Evolutionary conservation across 2,329 filamentous ascomycete species (phyloP).

Genomic region (Geoglossum cookeanum): DNA sequence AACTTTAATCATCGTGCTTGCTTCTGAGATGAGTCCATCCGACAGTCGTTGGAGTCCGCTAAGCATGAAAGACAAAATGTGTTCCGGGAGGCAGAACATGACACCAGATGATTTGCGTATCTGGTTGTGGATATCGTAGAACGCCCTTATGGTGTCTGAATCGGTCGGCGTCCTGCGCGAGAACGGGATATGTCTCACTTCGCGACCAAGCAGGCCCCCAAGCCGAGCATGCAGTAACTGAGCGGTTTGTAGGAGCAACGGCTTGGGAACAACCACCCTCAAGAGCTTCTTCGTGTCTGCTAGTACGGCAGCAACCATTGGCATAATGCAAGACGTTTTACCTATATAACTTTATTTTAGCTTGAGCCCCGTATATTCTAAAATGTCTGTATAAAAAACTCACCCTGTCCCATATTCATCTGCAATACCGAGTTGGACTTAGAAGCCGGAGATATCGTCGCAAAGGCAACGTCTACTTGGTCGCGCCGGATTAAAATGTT

Average conservation of each 20-base stretch:
- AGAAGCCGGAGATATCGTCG: constrained; percentile 30
- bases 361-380: constrained; percentile 37
- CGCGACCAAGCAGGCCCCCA: constrained; percentile 25
- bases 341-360: constrained; percentile 30
- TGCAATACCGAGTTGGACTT: constrained; percentile 37
- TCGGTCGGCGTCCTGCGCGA: constrained; percentile 31
- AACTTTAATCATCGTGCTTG: constrained; percentile 23
- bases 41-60: constrained; percentile 38
- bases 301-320: constrained; percentile 34
- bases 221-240: constrained; percentile 25
- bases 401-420: constrained; percentile 51
- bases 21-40: constrained; percentile 17
- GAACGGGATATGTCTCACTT: constrained; percentile 37
- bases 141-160: constrained; percentile 15
- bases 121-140: constrained; percentile 22
- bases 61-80: constrained; percentile 34
- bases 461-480: constrained; percentile 36
- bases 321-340: constrained; percentile 51
- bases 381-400: constrained; percentile 32
- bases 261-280: constrained; percentile 23
- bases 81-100: constrained; percentile 41
- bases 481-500: constrained; percentile 39
- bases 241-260: constrained; percentile 23
- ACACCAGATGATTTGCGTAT: constrained; percentile 38
- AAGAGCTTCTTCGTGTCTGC: constrained; percentile 18